Percentiles rank a stretch among this genome's conserved stretches.
These are phyloP conservation scores for Aspergillus melleus DNA, from an alignment of 2,329 filamentous ascomycete genomes.

Conservation along the genomic window DNA sequence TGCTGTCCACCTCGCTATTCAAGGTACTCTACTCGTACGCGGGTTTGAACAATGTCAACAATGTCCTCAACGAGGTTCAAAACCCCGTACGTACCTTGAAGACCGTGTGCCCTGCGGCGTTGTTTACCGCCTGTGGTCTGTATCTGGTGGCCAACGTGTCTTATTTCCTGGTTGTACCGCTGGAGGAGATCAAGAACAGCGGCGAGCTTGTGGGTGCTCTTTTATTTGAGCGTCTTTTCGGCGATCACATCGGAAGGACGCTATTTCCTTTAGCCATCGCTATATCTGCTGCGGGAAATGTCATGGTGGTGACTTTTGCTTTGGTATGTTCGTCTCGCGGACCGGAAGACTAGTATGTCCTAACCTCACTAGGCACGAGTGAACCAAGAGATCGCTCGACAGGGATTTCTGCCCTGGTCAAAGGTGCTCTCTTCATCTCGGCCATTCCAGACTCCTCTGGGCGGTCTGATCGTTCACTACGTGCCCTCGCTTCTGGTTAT, in stretches of 20 bases:
- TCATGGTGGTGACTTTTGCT: slow-evolving; percentile 66
- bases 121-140: slow-evolving; percentile 62
- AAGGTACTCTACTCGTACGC: slow-evolving; percentile 69
- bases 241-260: slow-evolving; percentile 55
- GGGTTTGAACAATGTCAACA: slow-evolving; percentile 66
- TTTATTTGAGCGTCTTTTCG: slow-evolving; percentile 67
- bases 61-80: slow-evolving; percentile 70
- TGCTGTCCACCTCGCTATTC: slow-evolving; percentile 63
- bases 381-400: slow-evolving; percentile 71
- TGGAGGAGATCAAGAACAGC: slow-evolving; percentile 66
- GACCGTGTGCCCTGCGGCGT: slow-evolving; percentile 60
- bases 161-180: slow-evolving; percentile 64
- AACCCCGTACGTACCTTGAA: slow-evolving; percentile 66
- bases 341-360: background rate
- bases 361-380: slow-evolving; percentile 56
- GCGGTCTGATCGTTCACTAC: slow-evolving; percentile 68
- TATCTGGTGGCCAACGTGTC: slow-evolving; percentile 68
- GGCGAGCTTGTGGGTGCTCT: slow-evolving; percentile 68
- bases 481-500: slow-evolving; percentile 69
- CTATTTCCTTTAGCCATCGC: slow-evolving; percentile 66
- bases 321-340: slow-evolving; percentile 49
- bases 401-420: slow-evolving; percentile 68
- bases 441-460: slow-evolving; percentile 67
- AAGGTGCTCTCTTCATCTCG: slow-evolving; percentile 61
- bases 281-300: slow-evolving; percentile 67